Percentiles rank a stretch among this genome's conserved stretches.
phyloP scores from a whole-genome alignment of 2,329 filamentous ascomycete genomes.

The Pseudogymnoascus sp. region DNA sequence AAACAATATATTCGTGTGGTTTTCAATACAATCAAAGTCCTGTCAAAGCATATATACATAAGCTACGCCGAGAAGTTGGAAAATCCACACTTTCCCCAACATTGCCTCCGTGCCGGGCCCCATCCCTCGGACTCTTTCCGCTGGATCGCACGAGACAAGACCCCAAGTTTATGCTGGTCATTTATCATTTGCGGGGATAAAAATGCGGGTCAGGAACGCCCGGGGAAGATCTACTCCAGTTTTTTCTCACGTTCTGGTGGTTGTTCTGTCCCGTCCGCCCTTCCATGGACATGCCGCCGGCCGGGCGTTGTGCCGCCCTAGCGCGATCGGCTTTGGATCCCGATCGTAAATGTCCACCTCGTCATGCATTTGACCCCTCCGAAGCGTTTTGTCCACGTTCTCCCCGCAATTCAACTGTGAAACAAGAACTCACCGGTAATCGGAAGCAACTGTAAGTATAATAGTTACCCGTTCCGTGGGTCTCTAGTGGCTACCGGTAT shows the following conservation, averaged over 20 bases:
- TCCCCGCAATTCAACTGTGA: slow-evolving; percentile 4
- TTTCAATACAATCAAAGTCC: background rate
- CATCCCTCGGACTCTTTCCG: background rate
- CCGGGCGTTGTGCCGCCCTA: background rate
- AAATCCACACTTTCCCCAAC: background rate
- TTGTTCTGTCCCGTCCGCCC: background rate
- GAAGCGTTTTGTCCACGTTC: background rate
- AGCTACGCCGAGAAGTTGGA: background rate
- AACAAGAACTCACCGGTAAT: background rate
- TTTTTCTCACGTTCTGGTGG: background rate
- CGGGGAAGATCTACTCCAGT: background rate
- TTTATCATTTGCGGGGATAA: background rate
- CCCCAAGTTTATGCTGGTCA: background rate
- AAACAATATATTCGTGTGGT: background rate
- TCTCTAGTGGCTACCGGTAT: background rate
- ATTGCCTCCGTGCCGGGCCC: background rate
- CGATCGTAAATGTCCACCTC: slow-evolving; percentile 3
- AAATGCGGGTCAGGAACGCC: background rate
- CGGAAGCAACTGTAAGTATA: background rate
- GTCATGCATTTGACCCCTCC: background rate
- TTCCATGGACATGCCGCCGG: background rate
- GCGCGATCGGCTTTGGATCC: slow-evolving; percentile 4
- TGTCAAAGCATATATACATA: background rate
- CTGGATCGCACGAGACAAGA: background rate
- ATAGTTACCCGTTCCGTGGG: background rate